Conservation (phyloP, 352 stramenopile species). For the Phytophthora nicotianae region DNA sequence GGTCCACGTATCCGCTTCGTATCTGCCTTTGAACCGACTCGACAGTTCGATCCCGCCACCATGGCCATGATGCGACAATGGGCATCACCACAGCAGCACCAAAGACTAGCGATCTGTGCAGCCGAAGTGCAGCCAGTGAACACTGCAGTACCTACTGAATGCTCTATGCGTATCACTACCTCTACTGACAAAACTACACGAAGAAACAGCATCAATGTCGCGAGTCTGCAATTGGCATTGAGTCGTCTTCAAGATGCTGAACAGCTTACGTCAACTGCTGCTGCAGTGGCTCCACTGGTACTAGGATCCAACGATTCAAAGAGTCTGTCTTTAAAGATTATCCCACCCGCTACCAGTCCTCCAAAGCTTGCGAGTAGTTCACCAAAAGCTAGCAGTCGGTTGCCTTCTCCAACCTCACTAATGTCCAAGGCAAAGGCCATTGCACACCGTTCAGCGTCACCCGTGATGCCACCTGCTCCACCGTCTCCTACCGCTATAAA, state of each 20-base stretch:
- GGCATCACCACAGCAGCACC: constrained; percentile 12
- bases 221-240: constrained; percentile 22
- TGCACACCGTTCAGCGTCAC: constrained; percentile 19
- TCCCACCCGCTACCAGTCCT: constrained; percentile 7
- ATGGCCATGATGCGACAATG: constrained; percentile 37
- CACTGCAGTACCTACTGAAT: neutral
- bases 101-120: constrained; percentile 31
- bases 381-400: constrained; percentile 14
- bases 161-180: neutral
- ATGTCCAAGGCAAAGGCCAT: constrained; percentile 33
- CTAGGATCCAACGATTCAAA: neutral
- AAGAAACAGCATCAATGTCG: constrained; percentile 31
- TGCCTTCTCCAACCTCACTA: constrained; percentile 32
- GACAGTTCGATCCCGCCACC: constrained; percentile 28
- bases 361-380: constrained; percentile 20
- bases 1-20: constrained; percentile 60
- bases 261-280: constrained; percentile 6
- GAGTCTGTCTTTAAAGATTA: constrained; percentile 19
- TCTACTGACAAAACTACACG: constrained; percentile 1
- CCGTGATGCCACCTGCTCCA: constrained; percentile 15
- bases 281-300: constrained; percentile 7
- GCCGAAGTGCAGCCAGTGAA: constrained; percentile 6
- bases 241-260: constrained; percentile 9
- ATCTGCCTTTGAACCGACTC: constrained; percentile 35
- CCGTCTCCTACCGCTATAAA: constrained; percentile 16